Evolutionary conservation across 2,329 filamentous ascomycete species (phyloP), one percentile per base, ranked within the genome.

Genomic region (Epicoccum sorghinum): DNA sequence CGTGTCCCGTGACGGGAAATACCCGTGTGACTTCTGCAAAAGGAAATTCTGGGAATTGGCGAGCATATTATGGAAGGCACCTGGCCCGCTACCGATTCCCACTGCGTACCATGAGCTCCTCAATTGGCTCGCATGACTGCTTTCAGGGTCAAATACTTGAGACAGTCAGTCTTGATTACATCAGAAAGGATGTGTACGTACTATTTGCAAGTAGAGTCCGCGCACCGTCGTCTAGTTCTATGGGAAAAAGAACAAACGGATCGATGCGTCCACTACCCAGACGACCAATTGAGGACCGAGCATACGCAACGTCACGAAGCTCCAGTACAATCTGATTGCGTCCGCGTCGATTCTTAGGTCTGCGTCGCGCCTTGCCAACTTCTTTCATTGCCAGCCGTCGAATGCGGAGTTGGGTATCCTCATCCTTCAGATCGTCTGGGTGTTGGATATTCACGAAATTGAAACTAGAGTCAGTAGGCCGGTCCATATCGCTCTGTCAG

Each of bases 341-440:
- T 22, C 50, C 62, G 9, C 61, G 62, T 37, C 60, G 65, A 3
- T 65, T 67, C 41, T 65, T 72, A 14, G 67, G 64, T 46, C 66
- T 71, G 30, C 65, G 56, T 22, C 66, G 55, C 23, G 62, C 58
- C 44, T 59, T 65, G n/a, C 67, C 67, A 18, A 72, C 64, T 54
- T 72, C 67, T 10, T 60, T 67, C 69, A 72, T 72, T 2, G 69
- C 69, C n/a, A 71, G 59, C n/a, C 65, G 60, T 4, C 69, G 65
- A 30, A 72, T 72, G 3, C 66, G 65, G 33, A 67, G 61, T 50
- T 70, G 66, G 2, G 62, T 72, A 35, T 68, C 62, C 43, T 64
- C 65, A 55, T 68, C 60, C 40, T 72, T 72, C 8, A 72, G 58
- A 14, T 72, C 68, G 40, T 70, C 66, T 1, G 68, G 68, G 41